Base-by-base conservation (phyloP, 129 eudicot species). In the Chrysanthemum lavandulifolium region DNA sequence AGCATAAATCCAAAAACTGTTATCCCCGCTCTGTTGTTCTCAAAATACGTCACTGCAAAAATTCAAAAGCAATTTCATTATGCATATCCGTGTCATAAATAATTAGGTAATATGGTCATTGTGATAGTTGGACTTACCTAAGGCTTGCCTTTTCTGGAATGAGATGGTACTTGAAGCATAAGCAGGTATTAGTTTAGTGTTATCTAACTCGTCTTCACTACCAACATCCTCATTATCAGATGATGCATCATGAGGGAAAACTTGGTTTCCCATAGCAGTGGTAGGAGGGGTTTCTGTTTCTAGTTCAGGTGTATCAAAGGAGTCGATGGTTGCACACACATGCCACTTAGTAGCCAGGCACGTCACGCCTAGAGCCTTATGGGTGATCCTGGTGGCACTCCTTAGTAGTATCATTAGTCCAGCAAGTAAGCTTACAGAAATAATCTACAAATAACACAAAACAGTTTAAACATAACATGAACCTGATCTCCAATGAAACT, bases 271-370 rank as follows among this genome's bases (percentile, higher is more conserved):
- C 36, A 54, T 10, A 52, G 40, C 73, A 49, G 76, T 74, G 40
- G 69, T 61, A 0, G 89, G 72, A 13, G 84, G 96, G 65, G 91
- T 84, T 77, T 89, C 98, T 2, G 66, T 65, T 40, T 89, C 97
- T 14, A 21, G 49, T 5, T 72, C 82, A 1, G 80, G 82, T 60
- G 89, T 31, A 4, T 82, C 90, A 61, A 88, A 95, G 0, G 96
- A 83, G 72, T 90, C 96, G 11, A 90, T 86, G 68, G 99, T 86
- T 49, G 97, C 94, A 80, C 94, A 86, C 36, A 83, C 99, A 19
- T 95, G 97, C 99, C 99, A 95, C 84, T 88, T 90, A 63, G 99
- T 78, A 59, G 99, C 97, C 9, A 95, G 83, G 79, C 85, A 71
- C 4, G 97, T 95, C 65, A 95, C 95, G 1, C 86, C 88, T 67